Evolutionary conservation across 306 rosid species (phyloP).

Genomic region (Acacia acuminata): DNA sequence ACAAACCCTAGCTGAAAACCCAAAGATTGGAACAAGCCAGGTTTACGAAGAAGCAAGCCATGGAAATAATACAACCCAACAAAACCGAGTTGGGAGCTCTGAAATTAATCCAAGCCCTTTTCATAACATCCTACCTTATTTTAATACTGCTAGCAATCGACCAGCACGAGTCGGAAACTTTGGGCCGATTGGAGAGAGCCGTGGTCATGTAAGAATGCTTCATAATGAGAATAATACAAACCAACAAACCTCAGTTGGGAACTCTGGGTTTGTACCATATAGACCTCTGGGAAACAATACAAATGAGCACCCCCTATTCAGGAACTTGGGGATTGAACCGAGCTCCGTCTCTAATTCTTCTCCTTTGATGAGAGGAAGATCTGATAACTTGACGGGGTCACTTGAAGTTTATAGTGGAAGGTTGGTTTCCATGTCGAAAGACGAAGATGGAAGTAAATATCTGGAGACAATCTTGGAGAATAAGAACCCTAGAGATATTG

Average conservation of each 20-base stretch:
- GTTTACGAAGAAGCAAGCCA: neutral
- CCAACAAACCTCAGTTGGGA: neutral
- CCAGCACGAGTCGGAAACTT: too few relatives aligned
- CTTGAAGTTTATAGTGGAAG: conserved; percentile 10
- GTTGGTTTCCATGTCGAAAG: conserved; percentile 22
- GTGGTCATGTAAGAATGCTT: too few relatives aligned
- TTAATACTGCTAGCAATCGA: neutral
- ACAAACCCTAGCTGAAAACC: neutral
- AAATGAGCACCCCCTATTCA: too few relatives aligned
- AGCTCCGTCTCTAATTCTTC: too few relatives aligned
- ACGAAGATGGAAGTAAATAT: neutral
- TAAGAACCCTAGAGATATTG: neutral
- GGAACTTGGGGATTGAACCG: neutral
- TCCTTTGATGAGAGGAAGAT: too few relatives aligned
- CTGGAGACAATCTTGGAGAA: conserved; percentile 3
- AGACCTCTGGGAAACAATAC: too few relatives aligned
- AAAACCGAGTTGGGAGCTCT: neutral
- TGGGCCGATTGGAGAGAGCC: neutral
- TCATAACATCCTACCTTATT: neutral
- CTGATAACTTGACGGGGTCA: neutral
- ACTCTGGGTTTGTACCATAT: neutral
- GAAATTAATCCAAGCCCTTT: neutral
- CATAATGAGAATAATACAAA: too few relatives aligned
- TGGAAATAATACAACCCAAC: neutral
- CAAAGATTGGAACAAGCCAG: neutral